A percentile compares a stretch with the other conserved stretches of the same genome.
Evolutionary conservation across 805 yeast species (phyloP).

Genomic region (Candida silvicultrix): DNA sequence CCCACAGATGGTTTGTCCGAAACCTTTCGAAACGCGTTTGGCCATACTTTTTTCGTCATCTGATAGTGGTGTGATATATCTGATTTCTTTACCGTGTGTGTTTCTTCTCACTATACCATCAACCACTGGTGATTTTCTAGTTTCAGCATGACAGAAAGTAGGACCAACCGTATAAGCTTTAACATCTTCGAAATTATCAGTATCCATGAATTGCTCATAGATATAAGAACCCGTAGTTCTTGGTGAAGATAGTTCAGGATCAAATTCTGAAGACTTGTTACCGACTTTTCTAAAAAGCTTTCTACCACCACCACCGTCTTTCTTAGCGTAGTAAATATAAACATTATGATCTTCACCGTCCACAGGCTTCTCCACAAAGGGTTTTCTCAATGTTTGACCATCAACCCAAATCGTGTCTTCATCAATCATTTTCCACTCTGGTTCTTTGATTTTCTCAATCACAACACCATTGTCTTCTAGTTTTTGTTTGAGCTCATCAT

Average conservation of each 20-base stretch:
- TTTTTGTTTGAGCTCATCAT: slow-evolving; percentile 55
- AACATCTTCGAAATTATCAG: slow-evolving; percentile 97
- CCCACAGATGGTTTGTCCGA: slow-evolving; percentile 94
- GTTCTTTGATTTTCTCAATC: slow-evolving; percentile 44
- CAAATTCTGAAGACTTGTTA: slow-evolving; percentile 94
- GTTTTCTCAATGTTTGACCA: slow-evolving; percentile 70
- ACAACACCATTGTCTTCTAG: slow-evolving; percentile 56
- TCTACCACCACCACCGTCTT: slow-evolving; percentile 97
- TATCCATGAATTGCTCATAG: slow-evolving; percentile 94
- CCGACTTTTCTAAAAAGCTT: slow-evolving; percentile 92
- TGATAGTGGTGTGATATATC: slow-evolving; percentile 78
- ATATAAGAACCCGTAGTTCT: slow-evolving; percentile 88
- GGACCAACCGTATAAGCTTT: slow-evolving; percentile 97
- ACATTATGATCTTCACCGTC: slow-evolving; percentile 99
- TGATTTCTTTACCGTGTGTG: slow-evolving; percentile 94
- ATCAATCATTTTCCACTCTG: slow-evolving; percentile 81
- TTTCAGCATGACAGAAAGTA: slow-evolving; percentile 91
- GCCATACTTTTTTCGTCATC: slow-evolving; percentile 81
- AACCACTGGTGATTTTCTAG: slow-evolving; percentile 98
- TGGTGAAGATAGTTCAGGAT: slow-evolving; percentile 65
- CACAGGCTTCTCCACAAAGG: slow-evolving; percentile 97
- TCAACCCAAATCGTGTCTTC: slow-evolving; percentile 76
- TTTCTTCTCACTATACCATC: slow-evolving; percentile 97
- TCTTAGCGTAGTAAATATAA: slow-evolving; percentile 79
- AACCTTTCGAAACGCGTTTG: slow-evolving; percentile 59